Base-by-base conservation (phyloP, 345 rosid genomes). In the Melaleuca quinquenervia region DNA sequence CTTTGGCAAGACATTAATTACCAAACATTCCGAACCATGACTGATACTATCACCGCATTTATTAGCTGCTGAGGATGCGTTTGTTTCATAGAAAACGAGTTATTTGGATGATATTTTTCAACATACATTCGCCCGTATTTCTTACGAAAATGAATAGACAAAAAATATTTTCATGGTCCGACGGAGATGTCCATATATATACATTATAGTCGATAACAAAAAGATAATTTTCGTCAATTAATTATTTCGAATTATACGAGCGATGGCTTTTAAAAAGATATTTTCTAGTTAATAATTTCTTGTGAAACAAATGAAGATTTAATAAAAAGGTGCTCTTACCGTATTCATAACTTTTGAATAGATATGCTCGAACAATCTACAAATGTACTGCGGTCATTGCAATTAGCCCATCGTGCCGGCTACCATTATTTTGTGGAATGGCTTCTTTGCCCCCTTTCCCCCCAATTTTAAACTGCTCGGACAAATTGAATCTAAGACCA, bases 291-390 rank as follows among this genome's bases (percentile, higher is more conserved):
- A 41, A 2, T 41, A 2, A 41, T 41, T 41, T 41, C 4, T 41
- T 41, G 4, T 41, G 41, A 41, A 41, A 41, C 4, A 41, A 41
- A 41, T 41, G 41, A 4, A 41, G 41, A 56, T 27, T 56, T 0
- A 24, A 3, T 56, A 56, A 26, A 56, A 56, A 14, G 24, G 1
- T 11, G 0, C 3, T 26, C 11, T 24, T 56, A 11, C 0, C 0
- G 26, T 27, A 56, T 24, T 26, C 26, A 26, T 14, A 11, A 50
- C 51, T 9, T 50, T 50, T 1, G 51, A 9, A 50, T 11, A 11
- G 51, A 12, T 12, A 11, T 12, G 14, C 27, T 56, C 62, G 29
- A 56, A 56, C 62, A 56, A 56, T 26, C 5, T 56, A 10, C 14
- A 11, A 27, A 55, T n/a, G 26, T 10, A 10, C 62, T 0, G 0